Evolutionary conservation across 2,329 filamentous ascomycete species (phyloP), one percentile per base, ranked within the genome.

Genomic region (Colletotrichum karsti): DNA sequence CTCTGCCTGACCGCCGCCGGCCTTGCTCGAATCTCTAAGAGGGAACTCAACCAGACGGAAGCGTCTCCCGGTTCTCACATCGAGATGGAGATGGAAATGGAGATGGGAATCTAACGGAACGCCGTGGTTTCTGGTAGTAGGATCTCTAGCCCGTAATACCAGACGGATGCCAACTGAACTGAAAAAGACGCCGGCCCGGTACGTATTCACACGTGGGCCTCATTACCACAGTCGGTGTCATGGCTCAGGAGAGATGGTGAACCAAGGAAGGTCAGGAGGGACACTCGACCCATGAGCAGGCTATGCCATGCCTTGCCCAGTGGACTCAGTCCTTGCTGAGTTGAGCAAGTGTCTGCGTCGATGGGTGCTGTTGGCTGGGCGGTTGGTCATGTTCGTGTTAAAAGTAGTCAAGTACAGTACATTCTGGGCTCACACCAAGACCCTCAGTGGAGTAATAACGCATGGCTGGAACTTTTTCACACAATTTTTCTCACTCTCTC

Each of bases 381-480:
- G 33, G 28, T 33, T 22, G 22, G 51, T 48, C 51, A 57, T 53
- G 60, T 33, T 39, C 26, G n/a, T 15, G 28, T 35, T 13, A 10
- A 30, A 50, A 24, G 13, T 3, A 50, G 46, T 28, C 35, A 62
- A 13, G 53, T 63, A 60, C 42, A 53, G 28, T 53, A 53, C 50
- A 35, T 35, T 15, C n/a, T 53, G 18, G 18, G 50, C 50, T 33
- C 50, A 53, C 50, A 20, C 30, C 30, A 18, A 18, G n/a, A 33
- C 20, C 61, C 61, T 18, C 13, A 53, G 61, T 64, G 61, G 61
- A 64, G 61, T 13, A n/a, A n/a, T n/a, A n/a, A n/a, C n/a, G n/a
- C n/a, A 54, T 42, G 60, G 60, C 60, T 55, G 46, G 53, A 35
- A 53, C 33, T 50, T 50, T 57, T 48, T 48, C 15, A 24, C n/a